Evolutionary conservation across 2,329 filamentous ascomycete genomes (phyloP).

Genomic region (Proliferodiscus dingleyae): DNA sequence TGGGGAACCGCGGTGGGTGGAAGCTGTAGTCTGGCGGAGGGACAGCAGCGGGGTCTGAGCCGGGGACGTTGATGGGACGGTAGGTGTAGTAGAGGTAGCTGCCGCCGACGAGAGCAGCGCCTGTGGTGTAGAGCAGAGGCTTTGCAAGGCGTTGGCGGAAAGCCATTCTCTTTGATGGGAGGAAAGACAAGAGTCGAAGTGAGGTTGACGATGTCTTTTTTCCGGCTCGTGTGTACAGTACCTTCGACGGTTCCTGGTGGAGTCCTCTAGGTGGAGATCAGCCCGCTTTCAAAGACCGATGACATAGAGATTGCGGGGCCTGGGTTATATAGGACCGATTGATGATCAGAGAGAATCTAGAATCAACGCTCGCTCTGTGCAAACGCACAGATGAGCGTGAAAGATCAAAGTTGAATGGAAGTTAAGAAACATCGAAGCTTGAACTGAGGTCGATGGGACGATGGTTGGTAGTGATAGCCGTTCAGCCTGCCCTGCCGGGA

Average conservation of each 20-base stretch:
- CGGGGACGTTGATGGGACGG: slow-evolving; percentile 67
- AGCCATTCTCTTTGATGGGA: slow-evolving; percentile 25
- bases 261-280: slow-evolving; percentile 12
- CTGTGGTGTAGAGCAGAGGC: slow-evolving; percentile 47
- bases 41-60: slow-evolving; percentile 61
- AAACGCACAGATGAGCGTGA: slow-evolving; percentile 13
- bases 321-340: neutral
- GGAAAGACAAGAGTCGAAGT: slow-evolving; percentile 1
- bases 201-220: slow-evolving; percentile 15
- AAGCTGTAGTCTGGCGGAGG: slow-evolving; percentile 67
- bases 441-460: neutral
- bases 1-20: slow-evolving; percentile 46
- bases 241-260: too few relatives aligned
- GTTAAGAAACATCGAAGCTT: neutral
- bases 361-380: slow-evolving; percentile 11
- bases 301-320: neutral
- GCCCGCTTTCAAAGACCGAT: slow-evolving; percentile 12
- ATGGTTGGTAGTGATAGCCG: too few relatives aligned
- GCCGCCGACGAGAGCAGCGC: slow-evolving; percentile 41
- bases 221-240: too few relatives aligned
- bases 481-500: too few relatives aligned
- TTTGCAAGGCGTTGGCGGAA: slow-evolving; percentile 40
- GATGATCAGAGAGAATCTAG: neutral
- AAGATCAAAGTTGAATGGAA: neutral
- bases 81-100: slow-evolving; percentile 51